A percentile compares a stretch with the other conserved stretches of the same genome.
phyloP scores from a whole-genome alignment of 225 moss, liverwort and hornwort genomes.

The Polytrichum commune region DNA sequence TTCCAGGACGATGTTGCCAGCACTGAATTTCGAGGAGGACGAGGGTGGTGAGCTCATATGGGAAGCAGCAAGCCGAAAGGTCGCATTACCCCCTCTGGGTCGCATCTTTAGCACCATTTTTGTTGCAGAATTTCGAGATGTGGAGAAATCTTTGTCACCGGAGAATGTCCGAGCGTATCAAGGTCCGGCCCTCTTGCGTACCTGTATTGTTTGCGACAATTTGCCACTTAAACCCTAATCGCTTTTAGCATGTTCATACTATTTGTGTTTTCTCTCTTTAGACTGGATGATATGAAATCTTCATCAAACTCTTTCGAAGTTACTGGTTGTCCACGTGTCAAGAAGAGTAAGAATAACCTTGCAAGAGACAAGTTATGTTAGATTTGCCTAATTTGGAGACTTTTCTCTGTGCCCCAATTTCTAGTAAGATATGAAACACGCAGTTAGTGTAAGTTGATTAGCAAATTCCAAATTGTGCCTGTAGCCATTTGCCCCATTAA shows the following conservation, averaged over 20 bases:
- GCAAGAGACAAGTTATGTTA: too few relatives aligned
- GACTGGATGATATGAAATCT: too few relatives aligned
- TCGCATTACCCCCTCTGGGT: conserved; percentile 52
- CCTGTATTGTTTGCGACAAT: neutral
- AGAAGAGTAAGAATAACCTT: too few relatives aligned
- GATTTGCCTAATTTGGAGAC: too few relatives aligned
- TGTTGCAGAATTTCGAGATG: conserved; percentile 52
- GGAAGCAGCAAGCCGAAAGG: conserved; percentile 32
- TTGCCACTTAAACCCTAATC: neutral
- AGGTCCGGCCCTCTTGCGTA: conserved; percentile 22
- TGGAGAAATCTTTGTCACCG: conserved; percentile 46
- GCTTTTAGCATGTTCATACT: too few relatives aligned
- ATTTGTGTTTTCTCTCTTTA: too few relatives aligned
- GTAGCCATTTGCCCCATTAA: too few relatives aligned
- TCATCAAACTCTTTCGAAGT: neutral
- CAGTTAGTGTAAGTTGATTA: too few relatives aligned
- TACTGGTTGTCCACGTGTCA: neutral
- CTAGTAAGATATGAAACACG: too few relatives aligned
- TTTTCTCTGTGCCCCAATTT: too few relatives aligned
- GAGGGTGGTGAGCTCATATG: conserved; percentile 32
- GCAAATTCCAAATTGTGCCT: too few relatives aligned
- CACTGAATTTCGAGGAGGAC: conserved; percentile 30
- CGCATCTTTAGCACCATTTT: conserved; percentile 66
- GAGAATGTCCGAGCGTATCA: conserved; percentile 34
- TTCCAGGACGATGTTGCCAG: conserved; percentile 28